Conservation (phyloP, 306 rosid genomes). For the Arachis hypogaea region DNA sequence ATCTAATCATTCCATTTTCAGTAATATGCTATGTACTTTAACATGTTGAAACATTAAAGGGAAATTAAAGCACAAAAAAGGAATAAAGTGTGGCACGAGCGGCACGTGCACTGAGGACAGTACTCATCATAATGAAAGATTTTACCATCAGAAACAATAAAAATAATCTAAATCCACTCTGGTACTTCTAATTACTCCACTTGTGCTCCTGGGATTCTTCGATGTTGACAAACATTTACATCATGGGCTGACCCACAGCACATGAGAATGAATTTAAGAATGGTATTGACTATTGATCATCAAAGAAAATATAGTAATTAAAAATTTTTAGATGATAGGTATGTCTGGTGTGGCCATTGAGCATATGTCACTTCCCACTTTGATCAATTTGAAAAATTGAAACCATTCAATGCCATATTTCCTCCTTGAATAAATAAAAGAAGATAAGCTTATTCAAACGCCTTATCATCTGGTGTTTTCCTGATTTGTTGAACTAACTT, state of each 20-base stretch:
- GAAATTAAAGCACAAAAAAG: neutral
- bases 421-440: neutral
- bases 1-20: neutral
- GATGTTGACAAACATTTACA: conserved; percentile 21
- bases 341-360: conserved; percentile 5
- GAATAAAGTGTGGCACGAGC: neutral
- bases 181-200: conserved; percentile 7
- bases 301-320: neutral
- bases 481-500: conserved; percentile 27
- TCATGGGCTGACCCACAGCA: conserved; percentile 19
- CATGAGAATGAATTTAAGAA: conserved; percentile 7
- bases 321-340: neutral
- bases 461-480: conserved; percentile 30
- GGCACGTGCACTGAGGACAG: neutral
- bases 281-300: neutral
- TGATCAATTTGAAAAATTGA: conserved; percentile 23
- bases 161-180: conserved; percentile 9
- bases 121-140: neutral
- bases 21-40: neutral
- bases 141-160: no score
- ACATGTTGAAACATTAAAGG: neutral
- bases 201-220: neutral
- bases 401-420: conserved; percentile 20
- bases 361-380: conserved; percentile 31
- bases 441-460: conserved; percentile 16